Conservation (phyloP, 495 filamentous ascomycete genomes). For the Penicillium herquei region DNA sequence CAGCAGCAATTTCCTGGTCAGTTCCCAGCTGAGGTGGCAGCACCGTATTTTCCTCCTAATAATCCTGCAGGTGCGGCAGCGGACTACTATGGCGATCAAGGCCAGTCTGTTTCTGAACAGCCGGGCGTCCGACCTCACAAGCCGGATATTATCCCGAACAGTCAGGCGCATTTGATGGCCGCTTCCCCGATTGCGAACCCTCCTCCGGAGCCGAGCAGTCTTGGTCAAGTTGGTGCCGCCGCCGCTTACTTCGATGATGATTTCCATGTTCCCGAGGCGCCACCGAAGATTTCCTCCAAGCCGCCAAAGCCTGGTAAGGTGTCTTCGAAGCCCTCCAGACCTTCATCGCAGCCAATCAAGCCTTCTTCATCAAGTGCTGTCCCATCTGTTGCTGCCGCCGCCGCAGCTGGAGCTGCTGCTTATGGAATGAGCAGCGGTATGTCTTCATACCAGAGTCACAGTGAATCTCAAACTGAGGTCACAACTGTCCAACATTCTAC, state of each 20-base stretch:
- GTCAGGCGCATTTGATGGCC: slow-evolving; percentile 49
- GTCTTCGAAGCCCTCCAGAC: slow-evolving; percentile 18
- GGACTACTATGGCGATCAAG: slow-evolving; percentile 66
- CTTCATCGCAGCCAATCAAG: slow-evolving; percentile 26
- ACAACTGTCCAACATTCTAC: slow-evolving; percentile 13
- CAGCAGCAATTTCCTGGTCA: slow-evolving; percentile 60
- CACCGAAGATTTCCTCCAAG: slow-evolving; percentile 17
- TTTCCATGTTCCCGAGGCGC: slow-evolving; percentile 13
- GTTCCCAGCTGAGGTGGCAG: slow-evolving; percentile 41
- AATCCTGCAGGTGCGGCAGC: slow-evolving; percentile 58
- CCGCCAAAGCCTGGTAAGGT: slow-evolving; percentile 27
- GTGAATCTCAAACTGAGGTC: slow-evolving; percentile 12
- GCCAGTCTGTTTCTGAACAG: slow-evolving; percentile 59
- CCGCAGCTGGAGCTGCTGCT: slow-evolving; percentile 21
- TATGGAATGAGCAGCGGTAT: slow-evolving; percentile 28
- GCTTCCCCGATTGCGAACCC: slow-evolving; percentile 47
- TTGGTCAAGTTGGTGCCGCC: slow-evolving; percentile 50
- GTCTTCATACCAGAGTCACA: slow-evolving; percentile 11
- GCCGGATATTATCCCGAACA: slow-evolving; percentile 54
- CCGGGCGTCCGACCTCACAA: slow-evolving; percentile 56
- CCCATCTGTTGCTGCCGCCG: slow-evolving; percentile 19
- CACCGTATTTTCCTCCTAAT: slow-evolving; percentile 54
- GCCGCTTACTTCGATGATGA: slow-evolving; percentile 44
- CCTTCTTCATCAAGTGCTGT: slow-evolving; percentile 24
- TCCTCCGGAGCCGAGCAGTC: slow-evolving; percentile 51